Percentiles rank a stretch among this genome's conserved stretches.
Evolutionary conservation across 2,329 filamentous ascomycete species (phyloP).

Genomic region (Trichoderma asperellum): DNA sequence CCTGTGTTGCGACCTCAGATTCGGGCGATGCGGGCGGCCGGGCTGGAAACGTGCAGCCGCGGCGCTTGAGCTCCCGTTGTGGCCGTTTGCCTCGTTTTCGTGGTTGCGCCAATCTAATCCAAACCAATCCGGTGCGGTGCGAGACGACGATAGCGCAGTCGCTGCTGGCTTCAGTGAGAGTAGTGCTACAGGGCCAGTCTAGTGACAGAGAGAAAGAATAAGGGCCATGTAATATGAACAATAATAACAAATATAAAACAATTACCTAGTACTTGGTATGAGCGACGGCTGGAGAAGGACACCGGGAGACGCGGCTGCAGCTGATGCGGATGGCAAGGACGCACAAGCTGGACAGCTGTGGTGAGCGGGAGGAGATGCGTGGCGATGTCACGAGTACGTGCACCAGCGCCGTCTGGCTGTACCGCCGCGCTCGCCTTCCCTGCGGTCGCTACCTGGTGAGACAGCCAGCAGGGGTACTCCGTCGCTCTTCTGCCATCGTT

Average conservation of each 20-base stretch:
- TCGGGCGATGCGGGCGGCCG: slow-evolving; percentile 27
- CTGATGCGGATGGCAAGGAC: not conserved
- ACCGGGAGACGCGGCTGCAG: slow-evolving; percentile 13
- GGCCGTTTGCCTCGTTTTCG: not conserved
- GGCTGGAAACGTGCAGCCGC: slow-evolving; percentile 28
- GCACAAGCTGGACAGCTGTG: not conserved
- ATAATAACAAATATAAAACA: not conserved
- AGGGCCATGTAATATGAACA: not conserved
- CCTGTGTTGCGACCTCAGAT: slow-evolving; percentile 1
- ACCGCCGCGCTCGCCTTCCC: not conserved
- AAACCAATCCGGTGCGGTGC: slow-evolving; percentile 4
- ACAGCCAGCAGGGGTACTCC: not conserved
- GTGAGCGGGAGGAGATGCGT: not conserved
- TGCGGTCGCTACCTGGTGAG: not conserved
- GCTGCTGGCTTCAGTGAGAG: not conserved
- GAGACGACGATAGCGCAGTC: not conserved
- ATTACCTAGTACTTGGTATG: no score
- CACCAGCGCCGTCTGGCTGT: not conserved
- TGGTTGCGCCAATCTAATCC: not conserved
- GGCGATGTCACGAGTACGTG: not conserved
- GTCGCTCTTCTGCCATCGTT: not conserved
- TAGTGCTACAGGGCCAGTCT: not conserved
- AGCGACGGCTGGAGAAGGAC: not conserved
- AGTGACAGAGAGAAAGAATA: not conserved
- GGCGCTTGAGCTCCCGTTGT: slow-evolving; percentile 11